phyloP scores from a whole-genome alignment of 805 yeast genomes.

The Saturnispora dispora region DNA sequence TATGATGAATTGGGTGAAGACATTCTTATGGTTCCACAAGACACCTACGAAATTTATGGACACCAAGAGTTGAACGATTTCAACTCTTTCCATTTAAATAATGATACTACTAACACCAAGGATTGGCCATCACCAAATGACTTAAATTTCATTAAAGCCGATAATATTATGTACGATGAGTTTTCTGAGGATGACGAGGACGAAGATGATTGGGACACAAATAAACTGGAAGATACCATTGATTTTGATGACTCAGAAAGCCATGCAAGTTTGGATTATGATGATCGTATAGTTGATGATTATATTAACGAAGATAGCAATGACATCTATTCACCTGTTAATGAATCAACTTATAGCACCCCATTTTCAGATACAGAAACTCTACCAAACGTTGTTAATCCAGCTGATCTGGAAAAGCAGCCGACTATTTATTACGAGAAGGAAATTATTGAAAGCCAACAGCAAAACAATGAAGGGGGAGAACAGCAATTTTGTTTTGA shows the following conservation, averaged over 20 bases:
- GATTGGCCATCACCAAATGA: constrained; percentile 27
- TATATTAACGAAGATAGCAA: constrained; percentile 4
- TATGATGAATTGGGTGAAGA: constrained; percentile 14
- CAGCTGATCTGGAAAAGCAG: constrained; percentile 10
- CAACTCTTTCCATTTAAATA: constrained; percentile 20
- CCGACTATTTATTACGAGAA: not conserved
- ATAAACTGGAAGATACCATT: constrained; percentile 23
- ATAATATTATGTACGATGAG: constrained; percentile 23
- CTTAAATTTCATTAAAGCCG: constrained; percentile 25
- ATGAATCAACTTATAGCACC: not conserved
- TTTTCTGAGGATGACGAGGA: constrained; percentile 27
- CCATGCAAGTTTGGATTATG: constrained; percentile 8
- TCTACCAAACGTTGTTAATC: constrained; percentile 4
- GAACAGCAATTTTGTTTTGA: not conserved
- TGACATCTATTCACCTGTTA: constrained; percentile 14
- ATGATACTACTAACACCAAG: constrained; percentile 7
- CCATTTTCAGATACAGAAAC: constrained; percentile 8
- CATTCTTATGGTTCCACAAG: constrained; percentile 26
- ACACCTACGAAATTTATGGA: constrained; percentile 21
- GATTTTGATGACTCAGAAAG: constrained; percentile 20
- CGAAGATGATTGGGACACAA: constrained; percentile 21
- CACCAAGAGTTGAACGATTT: constrained; percentile 20
- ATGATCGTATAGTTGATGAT: constrained; percentile 8
- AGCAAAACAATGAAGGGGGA: not conserved
- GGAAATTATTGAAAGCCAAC: not conserved